Conservation (phyloP, 2,329 filamentous ascomycete genomes). For the Graphilbum fragrans region DNA sequence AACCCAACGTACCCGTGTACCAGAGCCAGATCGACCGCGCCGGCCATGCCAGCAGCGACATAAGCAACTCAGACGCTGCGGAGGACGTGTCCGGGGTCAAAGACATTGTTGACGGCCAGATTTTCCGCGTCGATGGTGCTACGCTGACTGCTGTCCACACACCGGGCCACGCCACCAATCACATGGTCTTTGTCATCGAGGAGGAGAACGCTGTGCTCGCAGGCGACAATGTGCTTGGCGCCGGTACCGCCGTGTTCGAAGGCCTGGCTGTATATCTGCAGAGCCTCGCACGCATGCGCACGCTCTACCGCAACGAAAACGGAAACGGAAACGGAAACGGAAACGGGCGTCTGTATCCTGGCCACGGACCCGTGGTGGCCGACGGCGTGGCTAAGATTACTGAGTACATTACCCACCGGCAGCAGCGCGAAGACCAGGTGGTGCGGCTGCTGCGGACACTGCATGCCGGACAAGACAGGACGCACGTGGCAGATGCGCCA, state of each 20-base stretch:
- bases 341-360: conserved; percentile 67
- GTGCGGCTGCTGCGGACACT: conserved; percentile 47
- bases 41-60: neutral
- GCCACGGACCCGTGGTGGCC: conserved; percentile 69
- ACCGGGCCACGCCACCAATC: conserved; percentile 60
- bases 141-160: conserved; percentile 51
- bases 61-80: neutral
- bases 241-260: conserved; percentile 64
- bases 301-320: conserved; percentile 48
- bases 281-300: conserved; percentile 48
- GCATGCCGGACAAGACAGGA: too few relatives aligned
- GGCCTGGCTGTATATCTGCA: conserved; percentile 49
- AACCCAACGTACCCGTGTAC: conserved; percentile 49
- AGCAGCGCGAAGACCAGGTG: conserved; percentile 69
- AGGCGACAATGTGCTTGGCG: conserved; percentile 62
- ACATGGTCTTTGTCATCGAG: conserved; percentile 49
- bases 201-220: conserved; percentile 62
- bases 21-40: conserved; percentile 36
- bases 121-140: conserved; percentile 37
- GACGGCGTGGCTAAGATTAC: conserved; percentile 59
- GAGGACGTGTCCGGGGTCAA: conserved; percentile 1
- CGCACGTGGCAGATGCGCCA: neutral
- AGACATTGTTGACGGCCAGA: conserved; percentile 32
- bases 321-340: conserved; percentile 9
- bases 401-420: conserved; percentile 76